Evolutionary conservation across 2,329 filamentous ascomycete species (phyloP).

Genomic region (Didymellaceae sp.): DNA sequence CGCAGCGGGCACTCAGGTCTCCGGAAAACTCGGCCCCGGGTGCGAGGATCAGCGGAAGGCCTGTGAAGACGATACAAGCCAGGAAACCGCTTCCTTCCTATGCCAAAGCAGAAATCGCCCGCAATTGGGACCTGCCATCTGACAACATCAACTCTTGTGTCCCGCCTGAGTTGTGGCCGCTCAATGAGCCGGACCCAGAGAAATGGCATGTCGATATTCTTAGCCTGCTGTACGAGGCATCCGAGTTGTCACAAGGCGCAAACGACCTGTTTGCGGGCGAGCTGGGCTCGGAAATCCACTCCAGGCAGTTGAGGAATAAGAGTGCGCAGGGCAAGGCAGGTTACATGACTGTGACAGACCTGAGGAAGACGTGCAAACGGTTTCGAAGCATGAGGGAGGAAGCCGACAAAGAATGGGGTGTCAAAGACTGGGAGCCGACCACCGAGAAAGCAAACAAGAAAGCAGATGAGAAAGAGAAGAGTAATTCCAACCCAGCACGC

Average conservation of each 20-base stretch:
- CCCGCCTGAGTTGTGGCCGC: neutral
- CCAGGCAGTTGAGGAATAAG: neutral
- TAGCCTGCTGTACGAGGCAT: constrained; percentile 7
- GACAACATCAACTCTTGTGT: constrained; percentile 3
- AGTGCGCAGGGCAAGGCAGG: neutral
- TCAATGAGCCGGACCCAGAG: neutral
- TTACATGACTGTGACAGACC: constrained; percentile 1
- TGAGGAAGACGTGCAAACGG: neutral
- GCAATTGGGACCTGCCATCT: constrained; percentile 2
- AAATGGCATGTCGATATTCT: constrained; percentile 9
- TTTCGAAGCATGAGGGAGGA: neutral
- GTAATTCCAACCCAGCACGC: neutral
- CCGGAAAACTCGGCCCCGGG: neutral
- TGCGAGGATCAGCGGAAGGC: neutral
- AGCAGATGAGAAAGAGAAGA: neutral
- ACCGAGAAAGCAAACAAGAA: neutral
- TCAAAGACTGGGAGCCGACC: too few species aligned
- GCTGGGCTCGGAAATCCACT: neutral
- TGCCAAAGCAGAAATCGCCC: neutral
- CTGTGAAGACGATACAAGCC: neutral
- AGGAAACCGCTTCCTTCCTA: neutral
- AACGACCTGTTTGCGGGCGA: neutral
- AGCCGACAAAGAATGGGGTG: neutral
- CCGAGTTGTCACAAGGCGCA: neutral
- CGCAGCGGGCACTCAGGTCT: neutral